These are phyloP conservation scores for Epichloe typhina DNA, from an alignment of 2,329 filamentous ascomycete genomes.

Conservation along the genomic window DNA sequence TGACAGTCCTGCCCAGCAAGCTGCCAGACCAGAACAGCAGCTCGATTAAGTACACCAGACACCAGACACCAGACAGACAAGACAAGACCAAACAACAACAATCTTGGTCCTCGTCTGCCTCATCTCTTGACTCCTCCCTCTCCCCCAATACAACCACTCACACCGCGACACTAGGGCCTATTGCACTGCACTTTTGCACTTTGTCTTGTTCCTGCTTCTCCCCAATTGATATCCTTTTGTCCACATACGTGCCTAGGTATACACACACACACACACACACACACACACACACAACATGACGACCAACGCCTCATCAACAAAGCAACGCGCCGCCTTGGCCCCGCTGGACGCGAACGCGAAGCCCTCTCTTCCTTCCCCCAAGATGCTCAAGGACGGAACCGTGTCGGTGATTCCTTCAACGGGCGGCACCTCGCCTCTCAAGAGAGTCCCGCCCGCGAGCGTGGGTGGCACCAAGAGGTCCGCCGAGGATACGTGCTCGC, in stretches of 20 bases:
- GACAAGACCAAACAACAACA: background rate
- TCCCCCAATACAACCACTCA: background rate
- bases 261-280: background rate
- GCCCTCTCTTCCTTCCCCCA: slow-evolving; percentile 14
- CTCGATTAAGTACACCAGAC: background rate
- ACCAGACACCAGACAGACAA: background rate
- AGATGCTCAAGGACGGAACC: slow-evolving; percentile 6
- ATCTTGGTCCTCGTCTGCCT: background rate
- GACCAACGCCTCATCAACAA: slow-evolving; percentile 21
- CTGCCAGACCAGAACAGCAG: background rate
- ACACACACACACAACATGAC: background rate
- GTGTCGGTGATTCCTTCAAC: background rate
- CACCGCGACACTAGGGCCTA: background rate
- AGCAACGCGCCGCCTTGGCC: slow-evolving; percentile 37
- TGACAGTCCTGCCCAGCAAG: background rate
- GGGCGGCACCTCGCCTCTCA: slow-evolving; percentile 7
- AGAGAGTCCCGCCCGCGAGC: slow-evolving; percentile 1
- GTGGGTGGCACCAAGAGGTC: slow-evolving; percentile 14
- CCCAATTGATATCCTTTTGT: background rate
- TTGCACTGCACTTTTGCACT: background rate
- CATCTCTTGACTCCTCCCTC: background rate
- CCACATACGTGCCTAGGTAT: background rate
- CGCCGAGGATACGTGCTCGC: slow-evolving; percentile 12
- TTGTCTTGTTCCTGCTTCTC: background rate
- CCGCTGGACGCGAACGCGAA: slow-evolving; percentile 32